Percentiles rank a stretch among this genome's conserved stretches.
Conservation (phyloP, 176 grass and related monocot genomes). For the Hordeum vulgare region MorexV3_pseudomolecules_assembly NC_058520.1:9206442-9206941, state of each 20-base stretch:
- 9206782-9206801: conserved; percentile 96
- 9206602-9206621: conserved; percentile 76
- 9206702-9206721: conserved; percentile 90
- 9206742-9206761: conserved; percentile 52
- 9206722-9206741: conserved; percentile 70
- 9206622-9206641: conserved; percentile 76
- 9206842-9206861: conserved; percentile 91
- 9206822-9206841: conserved; percentile 67
- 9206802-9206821: conserved; percentile 57
- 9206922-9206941: conserved; percentile 66
- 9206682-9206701: conserved; percentile 86
- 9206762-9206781: conserved; percentile 58
- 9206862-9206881: conserved; percentile 83
- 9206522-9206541: conserved; percentile 1
- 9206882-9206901: conserved; percentile 95
- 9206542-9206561: background rate
- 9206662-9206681: conserved; percentile 67
- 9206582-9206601: conserved; percentile 94
- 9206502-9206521: background rate
- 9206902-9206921: conserved; percentile 94
- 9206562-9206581: conserved; percentile 10
- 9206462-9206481: background rate
- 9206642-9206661: conserved; percentile 91
- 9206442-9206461: conserved; percentile 5
- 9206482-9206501: background rate